Evolutionary conservation across 768 basidiomycete genomes (phyloP).

Genomic region (Hortiboletus flavorubellus): DNA sequence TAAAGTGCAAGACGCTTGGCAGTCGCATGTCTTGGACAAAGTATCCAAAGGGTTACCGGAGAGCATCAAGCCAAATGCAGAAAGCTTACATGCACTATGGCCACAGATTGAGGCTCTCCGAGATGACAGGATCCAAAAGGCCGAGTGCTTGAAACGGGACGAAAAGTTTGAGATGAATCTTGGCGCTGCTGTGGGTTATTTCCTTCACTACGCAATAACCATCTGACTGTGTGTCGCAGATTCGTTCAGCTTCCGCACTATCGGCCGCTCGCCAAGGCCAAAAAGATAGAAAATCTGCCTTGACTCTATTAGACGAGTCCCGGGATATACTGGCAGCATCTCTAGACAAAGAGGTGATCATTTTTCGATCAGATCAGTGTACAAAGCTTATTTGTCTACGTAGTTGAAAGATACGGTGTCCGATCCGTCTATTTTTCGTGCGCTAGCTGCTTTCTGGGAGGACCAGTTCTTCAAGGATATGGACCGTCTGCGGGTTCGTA

Average conservation of each 20-base stretch:
- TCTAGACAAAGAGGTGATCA: conserved; percentile 69
- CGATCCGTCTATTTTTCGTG: conserved; percentile 81
- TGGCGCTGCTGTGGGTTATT: conserved; percentile 61
- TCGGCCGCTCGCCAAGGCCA: conserved; percentile 45
- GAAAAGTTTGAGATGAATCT: conserved; percentile 95
- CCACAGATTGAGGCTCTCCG: conserved; percentile 46
- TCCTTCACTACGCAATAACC: conserved; percentile 5
- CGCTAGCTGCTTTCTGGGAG: conserved; percentile 87
- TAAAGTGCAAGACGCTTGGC: conserved; percentile 62
- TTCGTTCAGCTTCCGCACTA: conserved; percentile 54
- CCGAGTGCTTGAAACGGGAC: conserved; percentile 68
- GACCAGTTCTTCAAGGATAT: conserved; percentile 88
- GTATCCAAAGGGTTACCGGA: conserved; percentile 63
- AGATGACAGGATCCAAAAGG: conserved; percentile 60
- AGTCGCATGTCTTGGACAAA: conserved; percentile 55
- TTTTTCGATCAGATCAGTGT: background rate
- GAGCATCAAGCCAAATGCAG: conserved; percentile 43
- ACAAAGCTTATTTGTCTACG: conserved; percentile 6
- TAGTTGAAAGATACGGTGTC: conserved; percentile 79
- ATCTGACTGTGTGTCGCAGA: conserved; percentile 31
- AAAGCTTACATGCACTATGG: conserved; percentile 55
- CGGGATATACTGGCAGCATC: conserved; percentile 71
- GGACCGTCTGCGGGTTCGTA: conserved; percentile 78
- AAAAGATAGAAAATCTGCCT: conserved; percentile 43
- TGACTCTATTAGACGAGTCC: conserved; percentile 65